Conservation (phyloP, 176 grass and related monocot species). For the Avena insularis region DNA sequence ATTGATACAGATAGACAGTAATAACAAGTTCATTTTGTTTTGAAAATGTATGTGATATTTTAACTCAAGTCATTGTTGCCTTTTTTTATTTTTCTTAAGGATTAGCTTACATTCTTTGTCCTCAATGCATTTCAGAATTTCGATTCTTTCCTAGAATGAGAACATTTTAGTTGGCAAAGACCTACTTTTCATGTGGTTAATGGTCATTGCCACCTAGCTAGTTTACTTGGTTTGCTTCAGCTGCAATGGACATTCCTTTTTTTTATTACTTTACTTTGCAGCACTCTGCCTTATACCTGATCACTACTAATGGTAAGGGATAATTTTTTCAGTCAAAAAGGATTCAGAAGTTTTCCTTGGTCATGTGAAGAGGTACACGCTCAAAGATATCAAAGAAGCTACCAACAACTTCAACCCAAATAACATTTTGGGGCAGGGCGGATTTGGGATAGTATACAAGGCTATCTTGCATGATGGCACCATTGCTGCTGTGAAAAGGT, state of each 20-base stretch:
- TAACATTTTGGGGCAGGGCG: conserved; percentile 85
- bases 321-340: conserved; percentile 55
- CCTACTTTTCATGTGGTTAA: neutral
- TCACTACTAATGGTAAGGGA: neutral
- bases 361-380: conserved; percentile 68
- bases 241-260: neutral
- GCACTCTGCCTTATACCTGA: conserved; percentile 32
- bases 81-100: neutral
- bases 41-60: neutral
- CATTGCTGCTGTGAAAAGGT: conserved; percentile 70
- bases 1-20: neutral
- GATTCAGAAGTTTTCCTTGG: conserved; percentile 53
- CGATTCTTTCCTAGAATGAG: conserved; percentile 18
- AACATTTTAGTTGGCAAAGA: neutral
- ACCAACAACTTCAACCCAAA: conserved; percentile 71
- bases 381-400: conserved; percentile 70
- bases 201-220: neutral
- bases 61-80: neutral
- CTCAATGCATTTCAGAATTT: neutral
- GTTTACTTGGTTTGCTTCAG: neutral
- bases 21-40: neutral
- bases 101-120: neutral
- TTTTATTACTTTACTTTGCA: neutral
- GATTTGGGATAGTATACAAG: conserved; percentile 85
- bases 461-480: conserved; percentile 59